Evolutionary conservation across 129 eudicot genomes (phyloP), one percentile per base, ranked within the genome.

Genomic region (Lactuca saligna): DNA sequence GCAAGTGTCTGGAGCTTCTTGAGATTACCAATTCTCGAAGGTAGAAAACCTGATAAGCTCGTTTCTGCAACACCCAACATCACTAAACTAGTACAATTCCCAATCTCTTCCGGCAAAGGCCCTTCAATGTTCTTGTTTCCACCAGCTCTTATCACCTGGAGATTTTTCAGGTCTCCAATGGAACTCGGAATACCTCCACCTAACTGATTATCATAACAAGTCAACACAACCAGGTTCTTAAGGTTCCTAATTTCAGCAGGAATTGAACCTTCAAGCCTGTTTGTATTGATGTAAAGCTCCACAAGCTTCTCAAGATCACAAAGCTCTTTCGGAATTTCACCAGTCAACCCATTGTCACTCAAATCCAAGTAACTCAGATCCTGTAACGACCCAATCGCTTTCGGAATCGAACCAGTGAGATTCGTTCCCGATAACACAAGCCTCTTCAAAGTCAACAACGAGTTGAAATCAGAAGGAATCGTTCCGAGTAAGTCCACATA

Each of bases 101-200:
- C 98, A 31, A 92, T 84, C 68, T 88, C 89, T 61, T 72, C 53
- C 3, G 98, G 98, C 16, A 92, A 63, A 8, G 87, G 63, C 20
- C 98, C 98, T 80, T 70, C 82, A 20, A 92, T 89, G 67, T 92
- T 86, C 74, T 88, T 92, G 76, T 92, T 92, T n/a, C 98, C 98
- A 31, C 98, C 98, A 7, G 87, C 98, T 76, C 98, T 68, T 8
- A 92, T 70, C 56, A 82, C 87, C 64, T 77, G 70, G 25, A 92
- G 87, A 64, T 81, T 84, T 39, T 79, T 84, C 53, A 92, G 54
- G 4, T 67, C 75, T 7, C 98, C 98, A 1, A 92, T 82, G 32
- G 71, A 61, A 37, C 58, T 71, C 29, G 98, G 98, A 50, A 92
- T 72, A 8, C 25, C 55, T 3, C 98, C 98, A 7, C 86, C 80